Evolutionary conservation across 441 rosid species (phyloP), one percentile per base, ranked within the genome.

Genomic region (Populus hybrid): DNA sequence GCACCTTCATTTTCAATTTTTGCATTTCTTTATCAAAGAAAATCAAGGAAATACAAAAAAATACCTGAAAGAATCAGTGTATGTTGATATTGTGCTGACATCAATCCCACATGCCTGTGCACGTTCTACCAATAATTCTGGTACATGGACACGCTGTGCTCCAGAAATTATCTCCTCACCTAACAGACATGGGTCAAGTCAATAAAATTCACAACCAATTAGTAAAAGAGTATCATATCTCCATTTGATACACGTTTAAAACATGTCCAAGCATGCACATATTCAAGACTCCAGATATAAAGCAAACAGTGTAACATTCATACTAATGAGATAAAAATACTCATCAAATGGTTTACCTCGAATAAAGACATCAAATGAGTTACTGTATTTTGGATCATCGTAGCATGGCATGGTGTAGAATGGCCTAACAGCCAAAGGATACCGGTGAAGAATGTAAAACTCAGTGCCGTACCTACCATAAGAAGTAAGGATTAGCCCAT

Each of bases 121-220:
- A 20, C 92, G 98, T 86, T 91, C 84, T 23, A 84, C 86, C 88
- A 94, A 84, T 74, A 90, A 68, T 38, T 93, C 94, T 10, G 97
- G 89, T 67, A 85, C 90, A 83, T 93, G 97, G 72, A 94, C 77
- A 93, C 97, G 98, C 82, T 96, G 98, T 71, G 92, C 98, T 82
- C 98, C 98, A 5, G 99, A 94, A 65, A 96, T 91, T 35, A 96
- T 96, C 89, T 94, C 98, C 90, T 94, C 98, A 6, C 99, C 99
- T 93, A 50, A 67, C 73, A 35, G 34, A 14, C 6, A 42, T n/a
- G 21, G n/a, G 67, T 35, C 8, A 63, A 42, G 46, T 9, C 2
- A 63, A 42, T n/a, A 57, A n/a, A 23, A 23, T 14, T 21, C 28
- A 24, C 67, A 61, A 69, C 70, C 67, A 78, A 50, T 30, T 18